Base-by-base conservation (phyloP, 352 stramenopile species). In the Pythium insidiosum region DNA sequence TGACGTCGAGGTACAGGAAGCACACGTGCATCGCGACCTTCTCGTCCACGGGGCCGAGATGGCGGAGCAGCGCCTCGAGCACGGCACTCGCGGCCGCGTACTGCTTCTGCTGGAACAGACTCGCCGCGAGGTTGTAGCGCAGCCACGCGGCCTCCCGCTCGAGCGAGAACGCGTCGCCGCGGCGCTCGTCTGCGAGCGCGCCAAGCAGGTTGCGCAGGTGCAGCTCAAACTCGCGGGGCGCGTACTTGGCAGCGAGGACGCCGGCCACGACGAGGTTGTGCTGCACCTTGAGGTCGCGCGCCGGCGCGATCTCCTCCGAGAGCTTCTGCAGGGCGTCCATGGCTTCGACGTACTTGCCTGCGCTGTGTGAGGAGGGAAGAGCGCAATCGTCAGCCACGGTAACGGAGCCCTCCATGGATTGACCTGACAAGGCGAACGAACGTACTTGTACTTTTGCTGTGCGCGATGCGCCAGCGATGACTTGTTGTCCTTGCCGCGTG, bases 1-100 rank as follows among this genome's bases (percentile, higher is more conserved):
- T 86, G 30, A 96, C 79, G 58, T 97, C 88, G 24, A 97, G 57
- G 47, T 95, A 92, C 48, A 97, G 57, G 54, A 96, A 95, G 68
- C 86, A 94, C 29, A 95, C 84, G 67, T 96, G 84, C 77, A 97
- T 95, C 11, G 86, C 86, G 37, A 96, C 78, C 37, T 75, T 76
- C 50, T 97, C 86, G 59, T 96, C 86, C 45, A 96, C 76, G 19
- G 84, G 78, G 36, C 95, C 88, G 40, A 96, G 85, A 53, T 91
- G 87, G 47, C 82, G 76, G 63, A 96, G 78, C 20, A 97, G 64
- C 16, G 68, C 57, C 36, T 97, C 85, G 25, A 97, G 56, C 33
- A 95, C 71, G 2, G 76, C 64, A 38, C 79, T 84, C 11, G 88
- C 84, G 7, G 87, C 78, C 6, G 84, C 78, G 56, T 95, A 96